Evolutionary conservation across 2,329 filamentous ascomycete species (phyloP).

Genomic region (Phialophora macrospora): DNA sequence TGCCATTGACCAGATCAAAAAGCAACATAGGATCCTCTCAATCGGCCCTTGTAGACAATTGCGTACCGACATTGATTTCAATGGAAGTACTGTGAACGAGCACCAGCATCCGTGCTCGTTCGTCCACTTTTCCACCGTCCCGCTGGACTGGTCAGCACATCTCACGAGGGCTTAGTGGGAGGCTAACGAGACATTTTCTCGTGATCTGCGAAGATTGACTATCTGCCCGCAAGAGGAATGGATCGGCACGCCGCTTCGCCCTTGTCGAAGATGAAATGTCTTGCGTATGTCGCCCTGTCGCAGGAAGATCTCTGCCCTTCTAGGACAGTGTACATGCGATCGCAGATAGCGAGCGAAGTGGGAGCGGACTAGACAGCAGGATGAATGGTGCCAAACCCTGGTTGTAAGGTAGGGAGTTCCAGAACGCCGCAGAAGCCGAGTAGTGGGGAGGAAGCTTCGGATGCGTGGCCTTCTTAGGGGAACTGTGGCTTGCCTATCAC

Average conservation of each 20-base stretch:
- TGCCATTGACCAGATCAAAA: neutral
- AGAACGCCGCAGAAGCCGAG: slow-evolving; percentile 31
- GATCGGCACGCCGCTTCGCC: neutral
- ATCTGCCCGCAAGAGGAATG: neutral
- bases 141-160: neutral
- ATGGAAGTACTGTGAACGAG: neutral
- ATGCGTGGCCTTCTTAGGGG: neutral
- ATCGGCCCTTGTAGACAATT: neutral
- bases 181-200: neutral
- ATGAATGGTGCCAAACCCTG: neutral
- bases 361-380: neutral
- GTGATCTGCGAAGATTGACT: neutral
- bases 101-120: neutral
- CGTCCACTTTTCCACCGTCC: neutral
- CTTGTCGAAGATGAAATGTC: neutral
- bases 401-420: slow-evolving; percentile 8
- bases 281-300: neutral
- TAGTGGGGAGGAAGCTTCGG: slow-evolving; percentile 11
- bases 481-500: slow-evolving; percentile 28
- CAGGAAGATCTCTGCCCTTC: neutral
- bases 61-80: neutral
- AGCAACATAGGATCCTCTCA: neutral
- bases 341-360: no score
- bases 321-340: neutral
- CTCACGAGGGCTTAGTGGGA: neutral